Percentiles rank a stretch among this genome's conserved stretches.
These are phyloP conservation scores for Evernia prunastri DNA, from an alignment of 495 filamentous ascomycete genomes.

Conservation along the genomic window DNA sequence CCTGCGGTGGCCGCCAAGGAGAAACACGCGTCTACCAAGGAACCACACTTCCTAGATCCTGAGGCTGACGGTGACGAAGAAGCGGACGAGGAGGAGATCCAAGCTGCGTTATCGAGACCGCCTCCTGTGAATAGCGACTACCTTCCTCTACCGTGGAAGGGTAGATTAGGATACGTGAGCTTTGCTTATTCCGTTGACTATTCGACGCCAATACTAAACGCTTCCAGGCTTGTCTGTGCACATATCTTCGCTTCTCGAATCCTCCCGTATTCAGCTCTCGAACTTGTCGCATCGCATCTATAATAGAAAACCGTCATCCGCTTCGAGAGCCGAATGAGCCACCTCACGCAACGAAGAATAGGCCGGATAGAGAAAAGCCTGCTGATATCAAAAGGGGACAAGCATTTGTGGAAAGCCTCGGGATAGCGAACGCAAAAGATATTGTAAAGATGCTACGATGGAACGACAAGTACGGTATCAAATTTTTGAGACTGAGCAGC, in stretches of 20 bases:
- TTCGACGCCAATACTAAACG: conserved; percentile 21
- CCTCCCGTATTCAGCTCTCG: conserved; percentile 86
- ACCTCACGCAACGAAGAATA: conserved; percentile 73
- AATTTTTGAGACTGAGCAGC: conserved; percentile 83
- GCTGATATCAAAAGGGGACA: conserved; percentile 57
- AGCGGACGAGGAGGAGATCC: conserved; percentile 43
- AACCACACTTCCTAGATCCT: conserved; percentile 32
- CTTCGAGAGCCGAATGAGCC: conserved; percentile 67
- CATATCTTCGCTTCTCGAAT: conserved; percentile 80
- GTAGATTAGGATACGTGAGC: conserved; percentile 79
- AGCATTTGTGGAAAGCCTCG: conserved; percentile 67
- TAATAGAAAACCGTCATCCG: conserved; percentile 81
- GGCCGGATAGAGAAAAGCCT: conserved; percentile 64
- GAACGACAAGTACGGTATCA: conserved; percentile 92
- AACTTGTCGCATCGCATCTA: conserved; percentile 86
- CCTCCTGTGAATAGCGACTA: conserved; percentile 81
- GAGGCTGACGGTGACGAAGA: conserved; percentile 33
- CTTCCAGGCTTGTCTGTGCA: conserved; percentile 76
- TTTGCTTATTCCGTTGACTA: conserved; percentile 18
- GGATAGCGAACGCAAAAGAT: conserved; percentile 76
- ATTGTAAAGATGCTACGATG: conserved; percentile 80
- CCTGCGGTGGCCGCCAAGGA: background rate
- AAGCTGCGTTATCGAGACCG: conserved; percentile 47
- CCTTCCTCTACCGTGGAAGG: conserved; percentile 89
- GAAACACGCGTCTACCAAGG: conserved; percentile 24